Percentiles rank a stretch among this genome's conserved stretches.
These are phyloP conservation scores for Cardamine chenopodiifolia DNA, from an alignment of 345 rosid genomes.

Conservation along the genomic window DNA sequence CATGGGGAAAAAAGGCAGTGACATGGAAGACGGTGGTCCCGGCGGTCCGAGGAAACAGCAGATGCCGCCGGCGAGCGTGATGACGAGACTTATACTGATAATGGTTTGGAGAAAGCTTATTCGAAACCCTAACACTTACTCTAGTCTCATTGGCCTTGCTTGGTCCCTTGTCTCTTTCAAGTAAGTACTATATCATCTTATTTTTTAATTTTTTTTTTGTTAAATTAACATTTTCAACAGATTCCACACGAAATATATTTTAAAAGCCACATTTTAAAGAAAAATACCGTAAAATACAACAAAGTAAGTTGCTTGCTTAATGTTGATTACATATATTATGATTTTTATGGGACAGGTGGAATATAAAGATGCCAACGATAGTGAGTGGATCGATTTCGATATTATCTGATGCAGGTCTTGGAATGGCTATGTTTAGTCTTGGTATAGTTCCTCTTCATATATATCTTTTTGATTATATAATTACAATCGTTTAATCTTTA, in stretches of 20 bases:
- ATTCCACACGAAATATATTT: neutral
- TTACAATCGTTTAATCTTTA: neutral
- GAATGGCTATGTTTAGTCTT: conserved; percentile 92
- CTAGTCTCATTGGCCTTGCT: conserved; percentile 66
- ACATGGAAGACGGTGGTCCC: conserved; percentile 46
- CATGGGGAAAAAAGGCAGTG: conserved; percentile 48
- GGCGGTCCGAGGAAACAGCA: conserved; percentile 52
- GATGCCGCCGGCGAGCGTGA: conserved; percentile 77
- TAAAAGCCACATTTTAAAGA: too few relatives aligned
- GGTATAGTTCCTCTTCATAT: conserved; percentile 45
- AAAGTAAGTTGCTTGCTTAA: neutral
- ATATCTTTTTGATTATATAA: neutral
- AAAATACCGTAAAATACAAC: too few relatives aligned
- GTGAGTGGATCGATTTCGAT: conserved; percentile 70
- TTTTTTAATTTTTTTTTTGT: neutral
- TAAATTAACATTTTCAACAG: neutral
- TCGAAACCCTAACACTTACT: conserved; percentile 74
- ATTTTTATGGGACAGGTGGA: conserved; percentile 52
- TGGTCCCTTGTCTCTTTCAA: conserved; percentile 73
- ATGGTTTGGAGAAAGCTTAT: conserved; percentile 85
- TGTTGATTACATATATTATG: neutral
- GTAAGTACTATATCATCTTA: conserved; percentile 29
- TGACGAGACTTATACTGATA: conserved; percentile 70
- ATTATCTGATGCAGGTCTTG: conserved; percentile 77
- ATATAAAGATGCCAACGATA: conserved; percentile 73